These are phyloP conservation scores for Mucuna pruriens DNA, from an alignment of 306 rosid genomes.

Conservation along the genomic window DNA sequence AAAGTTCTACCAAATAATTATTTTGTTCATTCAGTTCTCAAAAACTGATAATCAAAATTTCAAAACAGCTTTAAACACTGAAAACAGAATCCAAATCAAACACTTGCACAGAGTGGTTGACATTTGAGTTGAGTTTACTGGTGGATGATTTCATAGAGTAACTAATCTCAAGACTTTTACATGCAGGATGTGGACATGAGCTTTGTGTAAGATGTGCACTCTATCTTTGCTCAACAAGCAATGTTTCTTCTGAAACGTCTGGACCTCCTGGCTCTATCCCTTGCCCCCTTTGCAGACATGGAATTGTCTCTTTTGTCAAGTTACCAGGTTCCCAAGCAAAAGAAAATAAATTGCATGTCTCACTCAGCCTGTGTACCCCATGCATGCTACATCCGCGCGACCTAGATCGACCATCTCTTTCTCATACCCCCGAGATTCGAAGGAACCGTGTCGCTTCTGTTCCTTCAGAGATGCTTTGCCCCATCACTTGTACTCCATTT, in stretches of 20 bases:
- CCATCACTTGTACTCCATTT: conserved; percentile 92
- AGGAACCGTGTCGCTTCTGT: conserved; percentile 85
- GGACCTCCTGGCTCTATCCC: conserved; percentile 89
- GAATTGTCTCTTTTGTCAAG: conserved; percentile 77
- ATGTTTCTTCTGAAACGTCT: conserved; percentile 58
- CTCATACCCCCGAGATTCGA: conserved; percentile 65
- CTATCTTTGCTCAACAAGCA: conserved; percentile 89
- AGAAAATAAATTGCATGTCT: conserved; percentile 61
- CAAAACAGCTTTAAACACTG: background rate
- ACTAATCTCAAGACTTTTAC: conserved; percentile 35
- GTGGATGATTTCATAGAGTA: background rate
- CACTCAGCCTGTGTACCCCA: conserved; percentile 84
- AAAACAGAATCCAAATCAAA: too few species aligned
- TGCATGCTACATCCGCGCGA: conserved; percentile 82
- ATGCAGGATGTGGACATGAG: conserved; percentile 86
- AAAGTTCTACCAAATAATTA: background rate
- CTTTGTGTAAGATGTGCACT: conserved; percentile 95
- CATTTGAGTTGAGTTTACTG: conserved; percentile 8
- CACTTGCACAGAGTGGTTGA: background rate
- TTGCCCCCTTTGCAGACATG: conserved; percentile 87
- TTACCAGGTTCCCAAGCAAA: conserved; percentile 70
- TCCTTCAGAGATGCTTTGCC: conserved; percentile 87
- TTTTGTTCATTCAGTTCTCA: background rate
- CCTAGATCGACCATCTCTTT: conserved; percentile 56
- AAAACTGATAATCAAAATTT: background rate